A percentile compares a stretch with the other conserved stretches of the same genome.
Evolutionary conservation across 257 asterid species (phyloP).

Genomic region (Phtheirospermum japonicum): DNA sequence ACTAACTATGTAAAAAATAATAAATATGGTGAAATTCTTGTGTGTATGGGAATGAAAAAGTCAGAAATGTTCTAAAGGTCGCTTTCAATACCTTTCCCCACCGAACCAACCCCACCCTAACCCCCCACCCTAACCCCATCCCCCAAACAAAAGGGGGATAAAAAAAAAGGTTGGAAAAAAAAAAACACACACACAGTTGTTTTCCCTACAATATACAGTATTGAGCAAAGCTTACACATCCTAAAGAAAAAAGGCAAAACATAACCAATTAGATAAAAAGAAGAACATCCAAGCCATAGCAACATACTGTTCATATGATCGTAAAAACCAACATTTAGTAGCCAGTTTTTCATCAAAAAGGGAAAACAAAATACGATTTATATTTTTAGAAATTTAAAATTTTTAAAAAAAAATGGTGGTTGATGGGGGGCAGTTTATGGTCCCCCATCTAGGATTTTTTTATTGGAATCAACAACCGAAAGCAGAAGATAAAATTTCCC

Average conservation of each 20-base stretch:
- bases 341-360: too few species aligned
- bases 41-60: background rate
- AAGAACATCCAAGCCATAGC: background rate
- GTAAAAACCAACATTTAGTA: background rate
- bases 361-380: too few species aligned
- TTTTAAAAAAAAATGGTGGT: slow-evolving; percentile 20
- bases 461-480: slow-evolving; percentile 36
- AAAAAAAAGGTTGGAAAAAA: too few species aligned
- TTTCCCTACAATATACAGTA: background rate
- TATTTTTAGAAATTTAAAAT: background rate
- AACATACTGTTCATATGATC: slow-evolving; percentile 10
- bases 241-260: background rate
- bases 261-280: too few species aligned
- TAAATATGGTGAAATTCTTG: slow-evolving; percentile 4
- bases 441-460: slow-evolving; percentile 49
- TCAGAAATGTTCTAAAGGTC: slow-evolving; percentile 23
- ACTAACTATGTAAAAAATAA: background rate
- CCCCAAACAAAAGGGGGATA: too few species aligned
- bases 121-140: slow-evolving; percentile 24
- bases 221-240: background rate
- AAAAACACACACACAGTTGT: background rate
- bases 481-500: slow-evolving; percentile 15
- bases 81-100: slow-evolving; percentile 31
- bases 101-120: slow-evolving; percentile 23
- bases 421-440: slow-evolving; percentile 40